phyloP scores from a whole-genome alignment of 768 basidiomycete genomes.

The Solioccasus polychromus region DNA sequence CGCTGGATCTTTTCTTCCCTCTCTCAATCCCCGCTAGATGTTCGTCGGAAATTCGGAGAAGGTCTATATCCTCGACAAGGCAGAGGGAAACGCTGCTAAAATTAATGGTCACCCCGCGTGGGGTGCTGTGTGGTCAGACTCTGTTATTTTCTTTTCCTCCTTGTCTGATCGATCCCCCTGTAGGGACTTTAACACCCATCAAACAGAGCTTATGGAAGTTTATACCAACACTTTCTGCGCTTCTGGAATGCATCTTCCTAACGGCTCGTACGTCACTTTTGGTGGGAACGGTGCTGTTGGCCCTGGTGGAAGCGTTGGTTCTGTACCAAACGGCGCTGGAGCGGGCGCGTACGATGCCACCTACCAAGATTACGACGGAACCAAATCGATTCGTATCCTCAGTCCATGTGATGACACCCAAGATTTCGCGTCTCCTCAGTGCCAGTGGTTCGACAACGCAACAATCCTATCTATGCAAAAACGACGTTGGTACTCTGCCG shows the following conservation, averaged over 20 bases:
- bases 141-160: not conserved
- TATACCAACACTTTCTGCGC: slow-evolving; percentile 76
- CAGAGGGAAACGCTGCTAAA: slow-evolving; percentile 67
- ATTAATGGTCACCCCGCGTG: slow-evolving; percentile 73
- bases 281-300: slow-evolving; percentile 78
- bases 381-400: slow-evolving; percentile 75
- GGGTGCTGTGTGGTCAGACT: slow-evolving; percentile 60
- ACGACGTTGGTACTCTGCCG: slow-evolving; percentile 75
- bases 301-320: slow-evolving; percentile 58
- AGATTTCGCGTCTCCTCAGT: slow-evolving; percentile 47
- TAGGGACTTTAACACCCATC: slow-evolving; percentile 25
- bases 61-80: slow-evolving; percentile 92
- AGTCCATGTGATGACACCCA: slow-evolving; percentile 62
- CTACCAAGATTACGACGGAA: slow-evolving; percentile 81
- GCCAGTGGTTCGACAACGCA: slow-evolving; percentile 73
- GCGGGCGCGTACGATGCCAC: slow-evolving; percentile 57
- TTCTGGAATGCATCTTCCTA: slow-evolving; percentile 79
- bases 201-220: slow-evolving; percentile 34
- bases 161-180: not conserved
- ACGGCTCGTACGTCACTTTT: slow-evolving; percentile 71
- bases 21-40: slow-evolving; percentile 44
- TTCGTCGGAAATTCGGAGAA: slow-evolving; percentile 77
- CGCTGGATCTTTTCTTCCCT: not conserved
- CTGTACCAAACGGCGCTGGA: slow-evolving; percentile 43
- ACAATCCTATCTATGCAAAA: slow-evolving; percentile 62